Percentiles rank a stretch among this genome's conserved stretches.
These are phyloP conservation scores for Leishmania braziliensis DNA, from an alignment of 208 protist species.

Conservation along the genomic window DNA sequence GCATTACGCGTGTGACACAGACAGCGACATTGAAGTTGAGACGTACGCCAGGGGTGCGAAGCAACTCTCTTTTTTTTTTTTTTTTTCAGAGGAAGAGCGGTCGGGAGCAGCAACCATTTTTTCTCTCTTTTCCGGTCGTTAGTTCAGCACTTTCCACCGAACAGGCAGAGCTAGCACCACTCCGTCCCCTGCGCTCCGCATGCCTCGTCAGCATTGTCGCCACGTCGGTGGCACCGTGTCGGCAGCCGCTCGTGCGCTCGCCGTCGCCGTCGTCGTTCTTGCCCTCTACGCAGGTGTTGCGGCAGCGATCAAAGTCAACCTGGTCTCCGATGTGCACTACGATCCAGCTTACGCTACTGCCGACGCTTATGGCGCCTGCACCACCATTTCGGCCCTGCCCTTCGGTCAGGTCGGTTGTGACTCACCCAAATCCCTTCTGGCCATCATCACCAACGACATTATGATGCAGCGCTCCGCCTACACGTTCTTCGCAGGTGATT, in stretches of 20 bases:
- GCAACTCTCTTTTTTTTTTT: background rate
- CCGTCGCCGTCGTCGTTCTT: slow-evolving; percentile 6
- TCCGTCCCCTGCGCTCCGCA: background rate
- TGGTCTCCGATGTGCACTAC: slow-evolving; percentile 80
- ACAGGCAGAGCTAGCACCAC: background rate
- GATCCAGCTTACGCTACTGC: slow-evolving; percentile 64
- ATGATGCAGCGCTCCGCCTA: slow-evolving; percentile 30
- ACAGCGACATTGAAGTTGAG: background rate
- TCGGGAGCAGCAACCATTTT: background rate
- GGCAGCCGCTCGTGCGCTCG: slow-evolving; percentile 1
- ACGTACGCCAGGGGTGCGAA: background rate
- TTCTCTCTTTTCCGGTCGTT: background rate
- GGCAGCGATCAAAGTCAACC: slow-evolving; percentile 35
- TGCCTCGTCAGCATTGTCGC: background rate
- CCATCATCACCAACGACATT: slow-evolving; percentile 42
- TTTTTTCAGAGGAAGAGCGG: background rate
- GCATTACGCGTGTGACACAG: background rate
- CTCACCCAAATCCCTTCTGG: slow-evolving; percentile 47
- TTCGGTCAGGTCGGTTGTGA: slow-evolving; percentile 57
- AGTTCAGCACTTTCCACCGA: background rate
- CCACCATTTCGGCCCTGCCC: slow-evolving; percentile 9
- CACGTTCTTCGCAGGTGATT: slow-evolving; percentile 65
- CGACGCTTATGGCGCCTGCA: slow-evolving; percentile 43
- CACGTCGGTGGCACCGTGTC: slow-evolving; percentile 1
- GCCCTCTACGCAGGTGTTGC: background rate